A percentile compares a stretch with the other conserved stretches of the same genome.
phyloP scores from a whole-genome alignment of 176 grass and related monocot genomes.

The Hsuehochloa calcarea region DNA sequence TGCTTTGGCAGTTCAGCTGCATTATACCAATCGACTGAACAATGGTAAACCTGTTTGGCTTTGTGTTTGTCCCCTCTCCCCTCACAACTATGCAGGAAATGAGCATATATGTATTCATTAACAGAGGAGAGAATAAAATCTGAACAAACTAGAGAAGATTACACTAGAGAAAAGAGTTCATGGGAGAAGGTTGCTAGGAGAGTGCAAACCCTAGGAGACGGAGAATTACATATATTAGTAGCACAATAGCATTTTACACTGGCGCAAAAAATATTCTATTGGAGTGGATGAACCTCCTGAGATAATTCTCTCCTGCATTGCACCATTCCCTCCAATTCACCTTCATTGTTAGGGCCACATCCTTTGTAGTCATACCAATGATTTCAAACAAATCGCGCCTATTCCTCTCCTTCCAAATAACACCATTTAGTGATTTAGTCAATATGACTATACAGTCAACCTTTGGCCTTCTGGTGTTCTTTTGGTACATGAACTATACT shows the following conservation, averaged over 20 bases:
- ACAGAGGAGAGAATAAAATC: neutral
- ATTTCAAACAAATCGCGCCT: neutral
- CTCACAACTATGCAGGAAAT: neutral
- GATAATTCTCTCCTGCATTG: neutral
- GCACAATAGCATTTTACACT: neutral
- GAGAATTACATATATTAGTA: neutral
- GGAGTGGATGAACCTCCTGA: neutral
- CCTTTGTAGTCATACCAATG: neutral
- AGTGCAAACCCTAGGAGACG: neutral
- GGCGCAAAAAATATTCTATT: neutral
- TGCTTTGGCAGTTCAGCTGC: slow-evolving; percentile 80
- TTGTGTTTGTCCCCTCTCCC: neutral
- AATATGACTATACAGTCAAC: neutral
- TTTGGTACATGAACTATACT: neutral
- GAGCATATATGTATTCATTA: slow-evolving; percentile 1
- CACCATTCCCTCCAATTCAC: neutral
- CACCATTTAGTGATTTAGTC: neutral
- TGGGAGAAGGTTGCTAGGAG: neutral
- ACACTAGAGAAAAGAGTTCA: neutral
- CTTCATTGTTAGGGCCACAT: neutral
- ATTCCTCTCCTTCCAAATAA: neutral
- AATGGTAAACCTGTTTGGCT: slow-evolving; percentile 58
- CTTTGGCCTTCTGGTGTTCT: neutral
- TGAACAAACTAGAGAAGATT: neutral
- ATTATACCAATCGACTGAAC: slow-evolving; percentile 78